A percentile compares a stretch with the other conserved stretches of the same genome.
phyloP scores from a whole-genome alignment of 2,329 filamentous ascomycete species.

The Trichoderma atroviride region DNA sequence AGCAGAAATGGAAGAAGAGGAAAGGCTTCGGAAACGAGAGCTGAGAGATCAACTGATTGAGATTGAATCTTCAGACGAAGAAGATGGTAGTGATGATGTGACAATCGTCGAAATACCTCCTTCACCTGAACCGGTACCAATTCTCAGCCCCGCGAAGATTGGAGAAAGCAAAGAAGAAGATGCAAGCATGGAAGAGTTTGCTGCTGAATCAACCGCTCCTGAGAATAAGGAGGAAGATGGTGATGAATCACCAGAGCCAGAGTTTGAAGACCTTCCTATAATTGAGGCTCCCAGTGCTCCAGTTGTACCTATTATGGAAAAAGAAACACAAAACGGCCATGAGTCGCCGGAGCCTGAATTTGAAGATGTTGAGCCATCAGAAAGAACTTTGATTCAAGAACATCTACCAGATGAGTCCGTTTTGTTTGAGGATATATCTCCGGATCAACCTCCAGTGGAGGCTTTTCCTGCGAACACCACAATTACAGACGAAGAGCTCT shows the following conservation, averaged over 20 bases:
- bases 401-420: conserved; percentile 27
- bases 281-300: conserved; percentile 25
- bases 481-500: conserved; percentile 45
- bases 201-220: background rate
- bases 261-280: conserved; percentile 44
- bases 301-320: background rate
- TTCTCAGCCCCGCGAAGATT: background rate
- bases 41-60: conserved; percentile 58
- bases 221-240: background rate
- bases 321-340: conserved; percentile 33
- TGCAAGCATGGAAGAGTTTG: background rate
- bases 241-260: conserved; percentile 32
- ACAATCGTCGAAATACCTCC: conserved; percentile 58
- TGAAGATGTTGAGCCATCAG: conserved; percentile 37
- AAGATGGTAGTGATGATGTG: conserved; percentile 60
- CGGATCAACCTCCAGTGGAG: background rate
- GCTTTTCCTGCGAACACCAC: background rate
- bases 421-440: conserved; percentile 28
- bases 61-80: conserved; percentile 63
- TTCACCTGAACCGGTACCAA: conserved; percentile 30
- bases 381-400: conserved; percentile 11
- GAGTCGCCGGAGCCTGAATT: conserved; percentile 44
- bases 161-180: conserved; percentile 27
- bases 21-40: conserved; percentile 48
- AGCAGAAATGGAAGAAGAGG: conserved; percentile 59